Evolutionary conservation across 805 yeast genomes (phyloP).

Genomic region (Candida insectalens): DNA sequence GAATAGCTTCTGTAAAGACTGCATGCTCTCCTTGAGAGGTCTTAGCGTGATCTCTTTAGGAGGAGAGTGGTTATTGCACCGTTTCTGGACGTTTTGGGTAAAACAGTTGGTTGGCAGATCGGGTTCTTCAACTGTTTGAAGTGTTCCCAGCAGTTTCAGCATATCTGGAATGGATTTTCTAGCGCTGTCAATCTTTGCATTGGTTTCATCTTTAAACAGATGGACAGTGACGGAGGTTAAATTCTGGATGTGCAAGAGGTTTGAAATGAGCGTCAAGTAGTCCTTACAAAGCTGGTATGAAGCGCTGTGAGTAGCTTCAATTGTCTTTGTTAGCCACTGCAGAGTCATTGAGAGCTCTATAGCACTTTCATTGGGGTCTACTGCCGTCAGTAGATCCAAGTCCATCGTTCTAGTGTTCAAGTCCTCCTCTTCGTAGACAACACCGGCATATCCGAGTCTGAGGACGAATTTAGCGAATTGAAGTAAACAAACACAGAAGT

Average conservation of each 20-base stretch:
- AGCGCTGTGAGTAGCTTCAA: neutral
- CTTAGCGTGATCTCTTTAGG: slow-evolving; percentile 22
- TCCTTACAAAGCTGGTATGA: neutral
- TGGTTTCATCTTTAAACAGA: neutral
- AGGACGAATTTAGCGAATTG: slow-evolving; percentile 41
- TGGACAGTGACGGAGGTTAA: no score
- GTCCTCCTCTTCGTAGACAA: slow-evolving; percentile 69
- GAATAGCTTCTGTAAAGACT: slow-evolving; percentile 19
- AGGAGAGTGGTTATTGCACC: slow-evolving; percentile 40
- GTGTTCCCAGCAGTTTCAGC: neutral
- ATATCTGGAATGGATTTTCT: neutral
- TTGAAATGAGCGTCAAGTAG: neutral
- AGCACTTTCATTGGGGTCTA: slow-evolving; percentile 10
- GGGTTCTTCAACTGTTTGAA: neutral
- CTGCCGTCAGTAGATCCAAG: slow-evolving; percentile 20
- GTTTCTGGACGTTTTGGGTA: slow-evolving; percentile 37
- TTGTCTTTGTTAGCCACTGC: slow-evolving; percentile 18
- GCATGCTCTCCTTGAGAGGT: slow-evolving; percentile 9
- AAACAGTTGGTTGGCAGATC: slow-evolving; percentile 27
- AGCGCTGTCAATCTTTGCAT: neutral
- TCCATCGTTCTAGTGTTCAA: slow-evolving; percentile 56
- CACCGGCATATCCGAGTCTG: slow-evolving; percentile 42
- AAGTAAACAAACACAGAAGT: slow-evolving; percentile 42
- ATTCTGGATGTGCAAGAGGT: neutral
- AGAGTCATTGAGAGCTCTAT: slow-evolving; percentile 24